Evolutionary conservation across 148 eudicot genomes (phyloP).

Genomic region (Pouteria glomerata): DNA sequence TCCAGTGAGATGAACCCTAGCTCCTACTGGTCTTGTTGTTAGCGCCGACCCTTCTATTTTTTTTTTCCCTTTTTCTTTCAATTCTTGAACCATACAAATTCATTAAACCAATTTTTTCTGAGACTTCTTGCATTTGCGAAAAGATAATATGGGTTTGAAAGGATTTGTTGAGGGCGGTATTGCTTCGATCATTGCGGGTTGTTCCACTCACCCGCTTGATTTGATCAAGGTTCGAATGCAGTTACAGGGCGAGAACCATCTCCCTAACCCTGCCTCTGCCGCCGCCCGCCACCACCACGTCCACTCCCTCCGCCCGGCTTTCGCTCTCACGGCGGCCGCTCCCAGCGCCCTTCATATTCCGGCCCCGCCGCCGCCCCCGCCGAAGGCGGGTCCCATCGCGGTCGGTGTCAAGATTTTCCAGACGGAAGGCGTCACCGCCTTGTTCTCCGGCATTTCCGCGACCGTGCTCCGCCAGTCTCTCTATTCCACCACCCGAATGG

Average conservation of each 20-base stretch:
- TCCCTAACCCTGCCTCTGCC: neutral
- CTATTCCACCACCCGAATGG: conserved; percentile 59
- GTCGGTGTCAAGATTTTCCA: conserved; percentile 35
- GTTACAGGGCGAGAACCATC: conserved; percentile 42
- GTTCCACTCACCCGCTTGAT: conserved; percentile 58
- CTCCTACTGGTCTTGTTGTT: conserved; percentile 41
- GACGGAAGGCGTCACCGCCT: conserved; percentile 37
- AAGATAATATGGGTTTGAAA: conserved; percentile 33
- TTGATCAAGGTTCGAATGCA: conserved; percentile 61
- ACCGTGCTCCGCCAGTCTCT: conserved; percentile 53
- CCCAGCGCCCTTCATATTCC: neutral
- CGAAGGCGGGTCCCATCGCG: conserved; percentile 27
- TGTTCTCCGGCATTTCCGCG: conserved; percentile 52
- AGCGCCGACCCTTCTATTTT: no score
- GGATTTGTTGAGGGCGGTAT: conserved; percentile 58
- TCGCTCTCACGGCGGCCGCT: conserved; percentile 21
- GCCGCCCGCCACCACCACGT: conserved; percentile 2
- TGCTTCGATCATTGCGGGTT: conserved; percentile 54
- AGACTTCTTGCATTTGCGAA: neutral
- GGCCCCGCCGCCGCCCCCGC: conserved; percentile 18
- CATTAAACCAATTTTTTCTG: neutral
- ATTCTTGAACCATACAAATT: neutral
- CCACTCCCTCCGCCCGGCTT: conserved; percentile 33
- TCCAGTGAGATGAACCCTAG: conserved; percentile 9
- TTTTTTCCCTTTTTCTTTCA: neutral